Percentiles rank a stretch among this genome's conserved stretches.
Conservation (phyloP, 1,284 basidiomycete genomes). For the Salmacisia buchloeana region DNA sequence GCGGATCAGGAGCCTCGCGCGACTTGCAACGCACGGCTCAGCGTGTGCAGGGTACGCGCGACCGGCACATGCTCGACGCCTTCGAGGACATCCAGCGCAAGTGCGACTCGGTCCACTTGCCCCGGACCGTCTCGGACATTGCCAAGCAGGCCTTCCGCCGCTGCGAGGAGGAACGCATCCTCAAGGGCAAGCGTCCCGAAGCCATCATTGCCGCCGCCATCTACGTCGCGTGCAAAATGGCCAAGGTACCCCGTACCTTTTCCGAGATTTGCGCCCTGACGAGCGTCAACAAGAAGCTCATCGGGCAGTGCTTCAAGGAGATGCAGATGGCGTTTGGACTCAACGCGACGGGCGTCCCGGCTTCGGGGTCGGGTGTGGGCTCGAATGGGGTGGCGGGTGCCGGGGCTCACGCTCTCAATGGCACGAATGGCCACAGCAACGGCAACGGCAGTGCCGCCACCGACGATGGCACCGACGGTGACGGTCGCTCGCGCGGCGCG, state of each 20-base stretch:
- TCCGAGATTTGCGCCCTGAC: slow-evolving; percentile 90
- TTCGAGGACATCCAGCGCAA: slow-evolving; percentile 86
- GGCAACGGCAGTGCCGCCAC: background rate
- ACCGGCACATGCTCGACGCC: slow-evolving; percentile 76
- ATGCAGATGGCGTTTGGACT: slow-evolving; percentile 87
- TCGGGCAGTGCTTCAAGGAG: slow-evolving; percentile 90
- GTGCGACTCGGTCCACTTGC: slow-evolving; percentile 91
- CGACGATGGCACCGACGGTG: slow-evolving; percentile 9
- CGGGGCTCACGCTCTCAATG: no score
- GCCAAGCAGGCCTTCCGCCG: slow-evolving; percentile 96
- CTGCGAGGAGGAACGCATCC: slow-evolving; percentile 86
- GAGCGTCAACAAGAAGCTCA: slow-evolving; percentile 86
- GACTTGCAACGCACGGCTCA: slow-evolving; percentile 86
- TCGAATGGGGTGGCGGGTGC: no score
- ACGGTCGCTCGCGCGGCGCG: slow-evolving; percentile 14
- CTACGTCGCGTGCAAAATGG: slow-evolving; percentile 92
- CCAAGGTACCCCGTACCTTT: slow-evolving; percentile 87
- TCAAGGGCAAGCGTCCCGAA: slow-evolving; percentile 84
- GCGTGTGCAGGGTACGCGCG: slow-evolving; percentile 67
- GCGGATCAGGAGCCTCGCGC: slow-evolving; percentile 82
- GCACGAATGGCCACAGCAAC: background rate
- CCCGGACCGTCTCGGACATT: slow-evolving; percentile 88
- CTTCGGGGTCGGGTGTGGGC: slow-evolving; percentile 28
- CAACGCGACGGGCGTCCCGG: slow-evolving; percentile 39
- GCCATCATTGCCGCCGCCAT: slow-evolving; percentile 96